Evolutionary conservation across 208 protist genomes (phyloP), one percentile per base, ranked within the genome.

Genomic region (Wallacemonas rigidus): DNA sequence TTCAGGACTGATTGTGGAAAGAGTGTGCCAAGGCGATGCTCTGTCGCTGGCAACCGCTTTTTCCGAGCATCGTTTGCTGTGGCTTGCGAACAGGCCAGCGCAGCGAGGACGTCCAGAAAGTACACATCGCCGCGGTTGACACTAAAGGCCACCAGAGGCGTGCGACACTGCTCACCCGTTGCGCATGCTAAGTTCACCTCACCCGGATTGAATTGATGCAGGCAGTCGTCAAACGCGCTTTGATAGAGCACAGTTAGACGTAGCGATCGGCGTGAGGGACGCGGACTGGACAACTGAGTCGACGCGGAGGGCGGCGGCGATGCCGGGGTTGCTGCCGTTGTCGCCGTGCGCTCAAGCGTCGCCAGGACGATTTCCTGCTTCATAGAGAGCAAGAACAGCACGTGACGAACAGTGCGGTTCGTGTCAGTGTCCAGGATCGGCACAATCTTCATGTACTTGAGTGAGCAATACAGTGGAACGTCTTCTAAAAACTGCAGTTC

Each of bases 321-420:
- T 62, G 6, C 56, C 56, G 53, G 7, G 36, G n/a, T 6, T 44
- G 12, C 62, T 54, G 38, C 11, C 9, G 45, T 14, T 39, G 45
- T 12, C 12, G 9, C 36, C 60, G n/a, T 5, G 6, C n/a, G 47
- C 45, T 60, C 64, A 36, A 96, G 80, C 5, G 83, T 76, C 1
- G 91, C 78, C 14, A 96, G 51, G 7, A 86, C 77, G 7, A 92
- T 77, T 64, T 93, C 81, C 69, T 96, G 89, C 63, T 93, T 94
- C 9, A 85, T 71, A 43, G 87, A 88, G 64, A 89, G 80, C 2
- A 95, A 44, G 73, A 96, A 96, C 9, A 91, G 81, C 3, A 94
- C 69, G 72, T 96, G 85, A 2, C 88, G 82, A 1, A 70, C 17
- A 55, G 63, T 3, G 2, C 57, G 61, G n/a, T 75, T 69, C 45